phyloP scores from a whole-genome alignment of 192 early-diverging fungal genomes.

The Pilobolus umbonatus region DNA sequence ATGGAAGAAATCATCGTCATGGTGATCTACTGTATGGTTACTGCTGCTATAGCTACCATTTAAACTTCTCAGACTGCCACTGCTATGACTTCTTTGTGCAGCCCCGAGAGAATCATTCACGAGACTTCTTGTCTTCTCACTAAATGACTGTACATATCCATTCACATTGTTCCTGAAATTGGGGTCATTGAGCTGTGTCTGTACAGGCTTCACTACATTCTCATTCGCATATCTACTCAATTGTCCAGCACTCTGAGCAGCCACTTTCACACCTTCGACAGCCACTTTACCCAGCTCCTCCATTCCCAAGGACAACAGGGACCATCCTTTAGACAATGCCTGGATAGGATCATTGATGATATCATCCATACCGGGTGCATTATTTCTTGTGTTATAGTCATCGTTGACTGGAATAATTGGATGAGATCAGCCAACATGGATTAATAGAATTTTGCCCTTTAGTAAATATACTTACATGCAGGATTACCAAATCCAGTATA shows the following conservation, averaged over 20 bases:
- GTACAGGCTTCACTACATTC: conserved; percentile 59
- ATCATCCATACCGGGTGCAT: conserved; percentile 46
- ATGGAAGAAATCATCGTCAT: conserved; percentile 37
- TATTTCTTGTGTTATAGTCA: conserved; percentile 12
- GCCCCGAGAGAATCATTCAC: background rate
- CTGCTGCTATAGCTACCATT: conserved; percentile 13
- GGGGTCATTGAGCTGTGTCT: conserved; percentile 57
- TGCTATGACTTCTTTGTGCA: background rate
- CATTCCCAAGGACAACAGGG: conserved; percentile 52
- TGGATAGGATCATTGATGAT: conserved; percentile 64
- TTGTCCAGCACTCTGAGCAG: conserved; percentile 42
- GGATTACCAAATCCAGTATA: conserved; percentile 71
- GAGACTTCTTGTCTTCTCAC: conserved; percentile 40
- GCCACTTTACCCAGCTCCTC: conserved; percentile 35
- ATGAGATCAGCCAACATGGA: background rate
- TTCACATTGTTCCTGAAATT: conserved; percentile 58
- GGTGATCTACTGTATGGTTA: conserved; percentile 5
- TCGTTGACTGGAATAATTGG: conserved; percentile 20
- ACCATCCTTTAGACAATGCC: conserved; percentile 67
- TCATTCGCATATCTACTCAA: conserved; percentile 51
- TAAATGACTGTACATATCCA: conserved; percentile 56
- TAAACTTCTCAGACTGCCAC: background rate
- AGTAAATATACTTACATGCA: conserved; percentile 22
- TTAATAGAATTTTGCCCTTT: background rate
- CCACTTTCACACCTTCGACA: conserved; percentile 47